Evolutionary conservation across 768 basidiomycete genomes (phyloP), one percentile per base, ranked within the genome.

Genomic region (Amanita rimosa): DNA sequence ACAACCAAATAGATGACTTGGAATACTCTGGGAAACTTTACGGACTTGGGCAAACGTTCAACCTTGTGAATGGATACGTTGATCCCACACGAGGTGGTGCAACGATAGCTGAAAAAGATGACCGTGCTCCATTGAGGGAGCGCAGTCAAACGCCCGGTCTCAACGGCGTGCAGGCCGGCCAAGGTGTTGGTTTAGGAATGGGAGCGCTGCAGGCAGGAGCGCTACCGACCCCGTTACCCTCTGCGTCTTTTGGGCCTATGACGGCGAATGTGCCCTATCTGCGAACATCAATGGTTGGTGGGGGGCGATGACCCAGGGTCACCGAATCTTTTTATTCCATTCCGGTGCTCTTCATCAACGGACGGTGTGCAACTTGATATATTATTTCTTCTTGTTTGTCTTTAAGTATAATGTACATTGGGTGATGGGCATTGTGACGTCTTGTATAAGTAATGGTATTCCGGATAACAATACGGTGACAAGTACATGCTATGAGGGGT

Each of bases 21-120:
- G 84, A 88, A 59, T 89, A 83, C 63, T 86, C 83, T 50, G 85
- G 85, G 46, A 86, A 87, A 59, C 73, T 91, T 1, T 91, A 87
- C 58, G 87, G 87, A 0, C 78, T 91, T 34, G 87, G 87, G 3
- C 81, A 83, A 61, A 88, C 87, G 13, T 86, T 85, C 64, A 73
- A 80, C 9, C 66, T 71, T 16, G 67, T 74, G 19, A 86, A 86
- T 52, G 84, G 84, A 11, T 70, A 83, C 39, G 68, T 76, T 9
- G 84, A 85, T 58, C 72, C 72, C 1, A 73, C 74, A 16, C 70
- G 85, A 43, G 82, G 83, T 17, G 84, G 83, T 2, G 81, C 82
- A 38, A 89, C 86, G n/a, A 79, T 87, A 41, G 85, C 85, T 21
- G 85, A 88, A 63, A 72, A 85, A 14, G 85, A 88, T 51, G 86